A percentile compares a stretch with the other conserved stretches of the same genome.
These are phyloP conservation scores for Pezicula carpinea DNA, from an alignment of 2,329 filamentous ascomycete species.

Conservation along the genomic window DNA sequence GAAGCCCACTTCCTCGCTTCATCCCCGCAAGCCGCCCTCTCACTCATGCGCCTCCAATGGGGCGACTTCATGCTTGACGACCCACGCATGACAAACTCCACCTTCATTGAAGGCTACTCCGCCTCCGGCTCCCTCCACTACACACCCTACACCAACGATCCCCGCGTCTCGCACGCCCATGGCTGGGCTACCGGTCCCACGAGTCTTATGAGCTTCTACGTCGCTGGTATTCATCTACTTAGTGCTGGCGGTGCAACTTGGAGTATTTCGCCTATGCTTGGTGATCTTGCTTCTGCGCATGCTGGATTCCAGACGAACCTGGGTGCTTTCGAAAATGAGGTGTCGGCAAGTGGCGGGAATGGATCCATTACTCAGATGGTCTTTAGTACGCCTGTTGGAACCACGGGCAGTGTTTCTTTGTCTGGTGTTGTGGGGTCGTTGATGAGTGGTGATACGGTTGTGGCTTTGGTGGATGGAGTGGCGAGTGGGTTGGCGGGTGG, in stretches of 20 bases:
- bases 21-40: slow-evolving; percentile 42
- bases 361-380: not conserved
- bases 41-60: slow-evolving; percentile 51
- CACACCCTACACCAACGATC: slow-evolving; percentile 29
- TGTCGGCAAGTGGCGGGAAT: slow-evolving; percentile 4
- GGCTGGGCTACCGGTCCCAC: slow-evolving; percentile 32
- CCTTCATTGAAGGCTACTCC: slow-evolving; percentile 32
- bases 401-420: not conserved
- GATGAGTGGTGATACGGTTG: not conserved
- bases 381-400: not conserved
- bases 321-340: slow-evolving; percentile 12
- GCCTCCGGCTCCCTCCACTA: slow-evolving; percentile 32
- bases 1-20: slow-evolving; percentile 40
- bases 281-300: slow-evolving; percentile 14
- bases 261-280: slow-evolving; percentile 23
- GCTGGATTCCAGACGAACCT: slow-evolving; percentile 17
- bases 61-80: slow-evolving; percentile 48
- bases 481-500: not conserved
- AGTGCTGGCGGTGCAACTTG: slow-evolving; percentile 22
- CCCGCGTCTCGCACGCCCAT: slow-evolving; percentile 30
- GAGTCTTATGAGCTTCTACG: slow-evolving; percentile 22
- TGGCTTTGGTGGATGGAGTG: slow-evolving; percentile 1
- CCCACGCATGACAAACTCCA: slow-evolving; percentile 32
- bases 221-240: slow-evolving; percentile 23
- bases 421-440: slow-evolving; percentile 1